phyloP scores from a whole-genome alignment of 371 early-diverging fungal species.

The Capillidium heterosporum region DNA sequence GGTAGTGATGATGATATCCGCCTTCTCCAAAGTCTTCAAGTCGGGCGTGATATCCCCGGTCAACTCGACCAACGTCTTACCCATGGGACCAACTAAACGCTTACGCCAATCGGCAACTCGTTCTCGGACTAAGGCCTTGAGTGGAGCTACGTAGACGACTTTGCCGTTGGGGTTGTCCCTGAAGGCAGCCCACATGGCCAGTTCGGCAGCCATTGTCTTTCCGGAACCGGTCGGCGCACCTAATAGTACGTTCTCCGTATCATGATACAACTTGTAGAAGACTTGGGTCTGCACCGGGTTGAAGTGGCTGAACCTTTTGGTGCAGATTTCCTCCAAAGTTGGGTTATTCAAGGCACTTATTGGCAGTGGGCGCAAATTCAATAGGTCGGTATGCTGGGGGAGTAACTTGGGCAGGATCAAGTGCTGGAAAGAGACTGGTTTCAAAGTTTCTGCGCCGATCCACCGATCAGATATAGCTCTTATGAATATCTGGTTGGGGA shows the following conservation, averaged over 20 bases:
- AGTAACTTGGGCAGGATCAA: conserved; percentile 65
- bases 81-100: conserved; percentile 59
- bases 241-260: conserved; percentile 70
- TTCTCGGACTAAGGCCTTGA: conserved; percentile 97
- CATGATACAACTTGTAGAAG: conserved; percentile 86
- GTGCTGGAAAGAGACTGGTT: conserved; percentile 78
- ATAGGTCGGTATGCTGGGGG: conserved; percentile 72
- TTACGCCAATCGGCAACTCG: conserved; percentile 78
- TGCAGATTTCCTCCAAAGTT: conserved; percentile 58
- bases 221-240: conserved; percentile 99
- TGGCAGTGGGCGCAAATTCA: conserved; percentile 76
- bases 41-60: conserved; percentile 96
- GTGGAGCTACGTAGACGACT: conserved; percentile 98
- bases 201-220: conserved; percentile 93
- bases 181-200: conserved; percentile 85
- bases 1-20: conserved; percentile 93
- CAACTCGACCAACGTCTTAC: conserved; percentile 74
- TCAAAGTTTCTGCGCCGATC: conserved; percentile 72
- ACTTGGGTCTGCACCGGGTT: conserved; percentile 97
- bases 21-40: conserved; percentile 57
- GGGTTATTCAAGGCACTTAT: conserved; percentile 64
- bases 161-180: conserved; percentile 65
- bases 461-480: conserved; percentile 85
- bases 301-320: conserved; percentile 69
- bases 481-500: conserved; percentile 75